phyloP scores from a whole-genome alignment of 805 yeast genomes.

The Metschnikowia henanensis region DNA sequence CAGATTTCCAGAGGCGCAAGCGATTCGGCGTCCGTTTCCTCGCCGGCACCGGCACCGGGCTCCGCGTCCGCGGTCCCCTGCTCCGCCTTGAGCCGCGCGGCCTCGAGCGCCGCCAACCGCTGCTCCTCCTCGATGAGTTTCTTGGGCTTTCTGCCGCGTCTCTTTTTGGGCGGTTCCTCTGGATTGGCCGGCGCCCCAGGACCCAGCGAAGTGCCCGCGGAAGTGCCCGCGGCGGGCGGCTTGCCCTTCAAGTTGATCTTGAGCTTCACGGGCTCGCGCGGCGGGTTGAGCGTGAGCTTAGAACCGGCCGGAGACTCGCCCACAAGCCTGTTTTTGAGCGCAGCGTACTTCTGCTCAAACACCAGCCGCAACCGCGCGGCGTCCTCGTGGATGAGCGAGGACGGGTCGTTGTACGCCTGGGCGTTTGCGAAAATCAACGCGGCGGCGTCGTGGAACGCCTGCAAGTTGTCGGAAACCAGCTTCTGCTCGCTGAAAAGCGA shows the following conservation, averaged over 20 bases:
- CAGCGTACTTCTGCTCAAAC: slow-evolving; percentile 43
- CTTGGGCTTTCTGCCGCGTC: slow-evolving; percentile 25
- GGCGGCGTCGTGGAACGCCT: slow-evolving; percentile 58
- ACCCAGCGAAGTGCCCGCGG: slow-evolving; percentile 7
- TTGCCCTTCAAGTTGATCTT: slow-evolving; percentile 29
- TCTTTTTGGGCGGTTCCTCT: slow-evolving; percentile 21
- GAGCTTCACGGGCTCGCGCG: slow-evolving; percentile 26
- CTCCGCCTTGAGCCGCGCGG: slow-evolving; percentile 12
- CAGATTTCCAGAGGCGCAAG: slow-evolving; percentile 13
- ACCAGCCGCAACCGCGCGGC: slow-evolving; percentile 58
- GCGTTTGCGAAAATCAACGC: slow-evolving; percentile 77
- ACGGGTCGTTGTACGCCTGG: slow-evolving; percentile 70
- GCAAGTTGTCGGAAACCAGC: slow-evolving; percentile 46
- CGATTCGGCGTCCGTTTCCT: slow-evolving; percentile 5
- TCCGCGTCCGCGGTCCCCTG: slow-evolving; percentile 9
- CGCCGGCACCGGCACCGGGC: slow-evolving; percentile 8
- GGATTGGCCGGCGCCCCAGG: neutral
- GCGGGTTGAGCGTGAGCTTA: slow-evolving; percentile 28
- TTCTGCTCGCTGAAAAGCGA: slow-evolving; percentile 33
- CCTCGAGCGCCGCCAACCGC: slow-evolving; percentile 16
- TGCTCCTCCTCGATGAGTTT: slow-evolving; percentile 23
- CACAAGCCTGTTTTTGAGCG: slow-evolving; percentile 26
- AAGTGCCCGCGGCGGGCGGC: slow-evolving; percentile 6
- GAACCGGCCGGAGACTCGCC: slow-evolving; percentile 19
- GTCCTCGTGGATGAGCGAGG: slow-evolving; percentile 69